Evolutionary conservation across 2,329 filamentous ascomycete species (phyloP).

Genomic region (Diaporthe citri): DNA sequence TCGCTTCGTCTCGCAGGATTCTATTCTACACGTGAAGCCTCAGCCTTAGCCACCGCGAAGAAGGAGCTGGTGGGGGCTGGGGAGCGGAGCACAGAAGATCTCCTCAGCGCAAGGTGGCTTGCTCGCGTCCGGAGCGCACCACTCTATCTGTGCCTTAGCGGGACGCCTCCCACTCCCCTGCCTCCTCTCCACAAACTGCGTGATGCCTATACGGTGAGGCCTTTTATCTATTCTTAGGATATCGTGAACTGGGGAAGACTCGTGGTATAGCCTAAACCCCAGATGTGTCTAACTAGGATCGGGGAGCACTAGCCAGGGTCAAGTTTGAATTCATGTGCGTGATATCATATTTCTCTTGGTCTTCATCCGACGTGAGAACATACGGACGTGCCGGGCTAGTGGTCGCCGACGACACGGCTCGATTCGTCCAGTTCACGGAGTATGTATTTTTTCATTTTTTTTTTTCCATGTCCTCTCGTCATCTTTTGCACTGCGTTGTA

Average conservation of each 20-base stretch:
- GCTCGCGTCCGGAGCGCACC: not conserved
- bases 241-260: not conserved
- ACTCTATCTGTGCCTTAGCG: not conserved
- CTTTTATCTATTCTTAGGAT: conserved; percentile 28
- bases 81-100: not conserved
- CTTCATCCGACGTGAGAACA: not conserved
- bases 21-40: conserved; percentile 3
- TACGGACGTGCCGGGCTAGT: not conserved
- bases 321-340: not conserved
- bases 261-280: not conserved
- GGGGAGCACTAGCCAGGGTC: conserved; percentile 19
- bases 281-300: not conserved
- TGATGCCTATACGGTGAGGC: conserved; percentile 12
- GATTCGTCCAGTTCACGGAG: not conserved
- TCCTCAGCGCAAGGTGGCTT: not conserved
- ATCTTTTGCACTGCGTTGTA: not conserved
- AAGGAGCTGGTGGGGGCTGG: not conserved
- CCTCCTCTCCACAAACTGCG: not conserved
- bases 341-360: not conserved
- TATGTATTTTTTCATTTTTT: not conserved
- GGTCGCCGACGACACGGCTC: not conserved
- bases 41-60: conserved; percentile 16
- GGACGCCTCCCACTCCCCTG: not conserved
- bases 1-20: conserved; percentile 1
- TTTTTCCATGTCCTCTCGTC: not conserved